Evolutionary conservation across 1,139 yeast genomes (phyloP).

Genomic region (Wickerhamomyces sp.): DNA sequence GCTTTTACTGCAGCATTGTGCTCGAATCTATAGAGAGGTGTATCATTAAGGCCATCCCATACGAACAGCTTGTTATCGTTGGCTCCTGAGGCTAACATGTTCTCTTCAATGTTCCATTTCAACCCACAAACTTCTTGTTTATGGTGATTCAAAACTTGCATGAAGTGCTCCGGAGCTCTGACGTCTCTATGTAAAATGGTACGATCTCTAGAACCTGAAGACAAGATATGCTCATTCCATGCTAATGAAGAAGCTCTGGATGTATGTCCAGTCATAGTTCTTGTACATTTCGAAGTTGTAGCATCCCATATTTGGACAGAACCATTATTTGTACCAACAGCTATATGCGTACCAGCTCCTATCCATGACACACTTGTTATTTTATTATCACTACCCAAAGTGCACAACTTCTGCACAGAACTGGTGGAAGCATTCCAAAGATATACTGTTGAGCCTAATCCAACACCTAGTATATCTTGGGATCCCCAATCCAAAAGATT

Average conservation of each 20-base stretch:
- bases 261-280: constrained; percentile 91
- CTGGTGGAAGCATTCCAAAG: constrained; percentile 90
- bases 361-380: constrained; percentile 92
- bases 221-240: constrained; percentile 89
- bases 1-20: constrained; percentile 97
- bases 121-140: constrained; percentile 96
- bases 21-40: constrained; percentile 75
- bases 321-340: constrained; percentile 87
- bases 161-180: constrained; percentile 77
- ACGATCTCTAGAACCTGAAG: constrained; percentile 86
- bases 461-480: constrained; percentile 85
- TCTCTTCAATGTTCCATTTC: constrained; percentile 88
- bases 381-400: constrained; percentile 54
- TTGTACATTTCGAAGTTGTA: constrained; percentile 71
- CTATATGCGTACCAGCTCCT: constrained; percentile 88
- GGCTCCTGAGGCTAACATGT: constrained; percentile 88
- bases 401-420: constrained; percentile 76
- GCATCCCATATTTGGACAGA: constrained; percentile 96
- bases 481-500: constrained; percentile 96
- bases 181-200: constrained; percentile 88
- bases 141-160: constrained; percentile 68
- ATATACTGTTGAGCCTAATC: constrained; percentile 83
- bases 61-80: constrained; percentile 82
- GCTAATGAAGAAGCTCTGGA: constrained; percentile 83
- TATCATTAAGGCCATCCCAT: constrained; percentile 78